Base-by-base conservation (phyloP, 805 yeast genomes). In the Martiniozyma abietophila region DNA sequence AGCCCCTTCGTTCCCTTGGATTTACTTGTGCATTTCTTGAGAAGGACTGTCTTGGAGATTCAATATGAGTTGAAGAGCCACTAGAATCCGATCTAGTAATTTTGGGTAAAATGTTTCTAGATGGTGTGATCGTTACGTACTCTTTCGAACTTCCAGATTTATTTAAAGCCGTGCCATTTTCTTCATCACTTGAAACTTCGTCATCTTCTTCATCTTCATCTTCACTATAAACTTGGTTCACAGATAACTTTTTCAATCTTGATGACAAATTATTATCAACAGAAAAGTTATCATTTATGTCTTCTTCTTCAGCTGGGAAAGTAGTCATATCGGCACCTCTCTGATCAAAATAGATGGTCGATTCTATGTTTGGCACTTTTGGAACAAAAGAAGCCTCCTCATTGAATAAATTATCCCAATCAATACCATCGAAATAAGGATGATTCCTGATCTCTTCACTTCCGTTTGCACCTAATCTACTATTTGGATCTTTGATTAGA, bases 351-450 rank as follows among this genome's bases (percentile, higher is more conserved):
- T 92, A 89, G 34, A 85, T 94, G 0, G 96, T 88, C 31, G 77
- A 76, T 48, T 82, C 94, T 0, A 96, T 95, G 46, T 84, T 70
- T 6, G 76, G 83, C 7, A 72, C 61, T 9, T 62, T 61, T 0
- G 99, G 99, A 6, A 86, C 76, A 59, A 92, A 92, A 0, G 94
- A 74, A 0, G 92, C 86, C 23, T 74, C 80, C 34, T 74, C 80
- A 12, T 63, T 64, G 50, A 77, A 83, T 12, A 92, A 64, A 2
- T 64, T 61, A 12, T 66, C 73, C 97, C 98, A 92, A 37, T 79
- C 64, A 8, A 83, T 68, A 1, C 66, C 76, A 16, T 64, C 58
- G 51, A 92, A 86, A 51, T 80, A 89, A 0, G 82, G 77, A 57
- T 92, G 98, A 2, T 51, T 45, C 58, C 69, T 82, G 26, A 92